Evolutionary conservation across 345 rosid species (phyloP).

Genomic region (Salix udensis): DNA sequence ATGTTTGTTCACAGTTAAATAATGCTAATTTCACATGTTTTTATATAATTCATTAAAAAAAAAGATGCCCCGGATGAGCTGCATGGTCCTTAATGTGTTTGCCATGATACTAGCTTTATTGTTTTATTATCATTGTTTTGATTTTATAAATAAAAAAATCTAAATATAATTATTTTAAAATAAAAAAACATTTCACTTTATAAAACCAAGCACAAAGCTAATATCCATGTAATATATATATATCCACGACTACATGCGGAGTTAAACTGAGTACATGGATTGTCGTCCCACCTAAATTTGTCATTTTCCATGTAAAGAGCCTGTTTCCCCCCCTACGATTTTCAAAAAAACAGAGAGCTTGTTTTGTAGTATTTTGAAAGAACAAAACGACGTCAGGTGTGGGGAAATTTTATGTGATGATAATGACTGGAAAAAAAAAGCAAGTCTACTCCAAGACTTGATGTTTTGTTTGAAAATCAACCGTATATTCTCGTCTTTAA

Average conservation of each 20-base stretch:
- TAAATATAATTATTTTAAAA: no score
- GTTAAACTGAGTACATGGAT: background rate
- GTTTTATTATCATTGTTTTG: no score
- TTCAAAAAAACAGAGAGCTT: background rate
- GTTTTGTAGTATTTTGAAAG: background rate
- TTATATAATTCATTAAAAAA: no score
- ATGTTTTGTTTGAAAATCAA: background rate
- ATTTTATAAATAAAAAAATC: no score
- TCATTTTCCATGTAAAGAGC: background rate
- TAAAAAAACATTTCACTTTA: no score
- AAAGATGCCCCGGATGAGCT: no score
- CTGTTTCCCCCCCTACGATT: no score
- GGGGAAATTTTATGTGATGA: constrained; percentile 16
- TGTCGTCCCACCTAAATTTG: constrained; percentile 3
- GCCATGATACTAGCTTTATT: no score
- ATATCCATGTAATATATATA: constrained; percentile 9
- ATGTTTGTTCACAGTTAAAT: no score
- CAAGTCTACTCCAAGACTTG: background rate
- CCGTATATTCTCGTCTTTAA: background rate
- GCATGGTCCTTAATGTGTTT: no score
- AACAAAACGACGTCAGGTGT: background rate
- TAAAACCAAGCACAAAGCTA: background rate
- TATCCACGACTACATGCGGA: constrained; percentile 11
- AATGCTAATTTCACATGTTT: no score
- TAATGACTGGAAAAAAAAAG: constrained; percentile 18